Evolutionary conservation across 2,329 filamentous ascomycete species (phyloP).

Genomic region (Fusarium ambrosium): DNA sequence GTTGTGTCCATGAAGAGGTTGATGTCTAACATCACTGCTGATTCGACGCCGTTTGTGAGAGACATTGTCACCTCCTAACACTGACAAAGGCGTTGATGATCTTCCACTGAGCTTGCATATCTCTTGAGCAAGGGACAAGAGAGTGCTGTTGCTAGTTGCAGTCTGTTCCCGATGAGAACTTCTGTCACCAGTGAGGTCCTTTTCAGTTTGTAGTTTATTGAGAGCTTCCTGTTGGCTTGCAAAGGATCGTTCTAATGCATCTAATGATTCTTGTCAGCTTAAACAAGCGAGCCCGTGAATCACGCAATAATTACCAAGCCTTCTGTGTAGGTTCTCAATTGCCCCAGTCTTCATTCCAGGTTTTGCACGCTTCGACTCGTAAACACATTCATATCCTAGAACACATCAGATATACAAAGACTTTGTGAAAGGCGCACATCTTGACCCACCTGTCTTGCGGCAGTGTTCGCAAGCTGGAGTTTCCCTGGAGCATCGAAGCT

Average conservation of each 20-base stretch:
- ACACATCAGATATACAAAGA: not conserved
- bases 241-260: slow-evolving; percentile 26
- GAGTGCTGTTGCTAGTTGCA: not conserved
- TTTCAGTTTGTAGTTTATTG: slow-evolving; percentile 6
- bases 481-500: slow-evolving; percentile 16
- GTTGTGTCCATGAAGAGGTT: not conserved
- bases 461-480: slow-evolving; percentile 8
- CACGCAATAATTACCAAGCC: slow-evolving; percentile 44
- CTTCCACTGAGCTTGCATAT: slow-evolving; percentile 12
- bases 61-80: not conserved
- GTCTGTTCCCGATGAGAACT: not conserved
- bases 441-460: slow-evolving; percentile 8
- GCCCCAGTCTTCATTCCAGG: slow-evolving; percentile 56
- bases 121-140: slow-evolving; percentile 29
- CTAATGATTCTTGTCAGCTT: not conserved
- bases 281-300: not conserved
- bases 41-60: slow-evolving; percentile 21
- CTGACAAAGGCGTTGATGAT: not conserved
- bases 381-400: slow-evolving; percentile 9
- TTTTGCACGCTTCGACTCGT: slow-evolving; percentile 47
- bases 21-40: not conserved
- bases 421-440: not conserved
- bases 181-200: not conserved
- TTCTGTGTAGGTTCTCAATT: slow-evolving; percentile 52
- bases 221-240: slow-evolving; percentile 29